Percentiles rank a stretch among this genome's conserved stretches.
phyloP scores from a whole-genome alignment of 495 filamentous ascomycete species.

The Aspergillus funiculosus region DNA sequence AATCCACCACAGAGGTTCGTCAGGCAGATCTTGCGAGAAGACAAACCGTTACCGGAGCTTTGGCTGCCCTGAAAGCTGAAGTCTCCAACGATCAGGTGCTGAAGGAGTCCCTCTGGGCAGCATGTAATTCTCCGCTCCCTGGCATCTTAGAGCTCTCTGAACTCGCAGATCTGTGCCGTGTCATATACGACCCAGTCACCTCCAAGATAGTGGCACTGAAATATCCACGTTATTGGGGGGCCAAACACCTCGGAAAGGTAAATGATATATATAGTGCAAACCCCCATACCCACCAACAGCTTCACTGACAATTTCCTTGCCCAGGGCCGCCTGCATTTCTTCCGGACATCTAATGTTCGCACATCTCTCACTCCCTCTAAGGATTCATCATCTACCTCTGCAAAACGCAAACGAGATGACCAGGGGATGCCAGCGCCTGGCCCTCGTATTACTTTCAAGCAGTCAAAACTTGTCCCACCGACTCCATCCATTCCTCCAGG shows the following conservation, averaged over 20 bases:
- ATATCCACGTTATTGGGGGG: slow-evolving; percentile 67
- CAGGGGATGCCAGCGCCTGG: slow-evolving; percentile 33
- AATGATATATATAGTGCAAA: too few species aligned
- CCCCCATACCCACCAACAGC: not conserved
- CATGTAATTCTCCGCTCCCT: slow-evolving; percentile 61
- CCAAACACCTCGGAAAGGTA: slow-evolving; percentile 57
- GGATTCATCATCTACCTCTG: slow-evolving; percentile 19
- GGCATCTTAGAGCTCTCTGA: slow-evolving; percentile 68
- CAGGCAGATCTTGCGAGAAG: slow-evolving; percentile 65
- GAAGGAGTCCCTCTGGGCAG: slow-evolving; percentile 69
- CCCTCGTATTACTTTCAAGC: slow-evolving; percentile 44
- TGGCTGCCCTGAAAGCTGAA: slow-evolving; percentile 68
- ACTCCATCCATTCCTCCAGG: slow-evolving; percentile 20
- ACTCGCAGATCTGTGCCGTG: slow-evolving; percentile 66
- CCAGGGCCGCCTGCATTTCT: slow-evolving; percentile 39
- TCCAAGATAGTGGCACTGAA: slow-evolving; percentile 58
- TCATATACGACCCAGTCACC: slow-evolving; percentile 64
- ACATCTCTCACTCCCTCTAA: slow-evolving; percentile 30
- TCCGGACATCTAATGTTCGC: slow-evolving; percentile 28
- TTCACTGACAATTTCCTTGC: not conserved
- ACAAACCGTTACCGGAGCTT: slow-evolving; percentile 68
- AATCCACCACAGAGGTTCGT: slow-evolving; percentile 59
- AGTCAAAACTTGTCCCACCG: slow-evolving; percentile 29
- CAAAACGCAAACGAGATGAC: slow-evolving; percentile 45
- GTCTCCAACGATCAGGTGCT: slow-evolving; percentile 56